Evolutionary conservation across 108 stramenopile species (phyloP).

Genomic region (Pelagomonas calceolata): DNA sequence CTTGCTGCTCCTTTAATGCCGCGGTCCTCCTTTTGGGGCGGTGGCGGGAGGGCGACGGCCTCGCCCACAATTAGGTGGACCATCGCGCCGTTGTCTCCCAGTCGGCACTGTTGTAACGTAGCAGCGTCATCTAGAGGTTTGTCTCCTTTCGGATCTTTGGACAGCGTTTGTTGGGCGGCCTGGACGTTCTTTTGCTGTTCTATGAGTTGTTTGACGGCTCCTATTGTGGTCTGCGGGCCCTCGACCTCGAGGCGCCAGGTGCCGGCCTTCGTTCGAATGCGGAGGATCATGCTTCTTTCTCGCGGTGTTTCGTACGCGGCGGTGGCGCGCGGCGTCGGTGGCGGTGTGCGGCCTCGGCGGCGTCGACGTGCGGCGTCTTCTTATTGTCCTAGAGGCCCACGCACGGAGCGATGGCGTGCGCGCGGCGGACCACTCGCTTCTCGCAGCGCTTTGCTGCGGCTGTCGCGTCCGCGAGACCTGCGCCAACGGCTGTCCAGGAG

Average conservation of each 20-base stretch:
- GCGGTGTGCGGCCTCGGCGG: too few relatives aligned
- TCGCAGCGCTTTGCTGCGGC: too few relatives aligned
- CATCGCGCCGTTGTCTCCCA: background rate
- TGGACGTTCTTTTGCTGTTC: conserved; percentile 22
- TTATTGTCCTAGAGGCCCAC: too few relatives aligned
- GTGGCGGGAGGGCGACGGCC: background rate
- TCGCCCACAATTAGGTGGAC: background rate
- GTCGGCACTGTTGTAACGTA: background rate
- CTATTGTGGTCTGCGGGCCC: conserved; percentile 15
- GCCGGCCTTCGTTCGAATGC: conserved; percentile 29
- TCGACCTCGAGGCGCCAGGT: conserved; percentile 35
- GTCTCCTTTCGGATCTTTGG: background rate
- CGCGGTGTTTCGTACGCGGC: too few relatives aligned
- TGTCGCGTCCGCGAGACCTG: too few relatives aligned
- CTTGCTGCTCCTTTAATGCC: conserved; percentile 19
- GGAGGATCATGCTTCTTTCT: conserved; percentile 31
- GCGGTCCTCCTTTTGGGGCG: background rate
- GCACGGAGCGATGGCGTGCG: too few relatives aligned
- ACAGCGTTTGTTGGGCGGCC: conserved; percentile 3
- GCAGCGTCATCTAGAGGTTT: background rate
- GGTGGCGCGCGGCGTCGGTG: too few relatives aligned
- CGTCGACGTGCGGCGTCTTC: too few relatives aligned
- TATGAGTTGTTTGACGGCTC: conserved; percentile 14
- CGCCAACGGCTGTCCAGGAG: too few relatives aligned
- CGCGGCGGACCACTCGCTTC: too few relatives aligned